phyloP scores from a whole-genome alignment of 306 rosid genomes.

The Crataegus laevigata region DNA sequence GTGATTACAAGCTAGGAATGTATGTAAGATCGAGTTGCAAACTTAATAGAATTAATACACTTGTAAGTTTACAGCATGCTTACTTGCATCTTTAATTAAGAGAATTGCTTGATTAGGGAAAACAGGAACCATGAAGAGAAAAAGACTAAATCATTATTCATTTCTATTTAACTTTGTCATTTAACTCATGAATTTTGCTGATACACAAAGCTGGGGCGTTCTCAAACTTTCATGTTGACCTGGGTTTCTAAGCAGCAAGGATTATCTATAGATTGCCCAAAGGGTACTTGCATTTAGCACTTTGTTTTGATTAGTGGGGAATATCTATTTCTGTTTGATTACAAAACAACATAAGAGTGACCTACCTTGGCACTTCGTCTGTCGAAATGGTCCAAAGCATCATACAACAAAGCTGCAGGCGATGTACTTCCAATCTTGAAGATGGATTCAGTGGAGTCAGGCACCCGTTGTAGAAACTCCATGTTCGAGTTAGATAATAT shows the following conservation, averaged over 20 bases:
- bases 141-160: background rate
- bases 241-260: background rate
- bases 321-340: background rate
- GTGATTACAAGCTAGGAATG: background rate
- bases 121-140: background rate
- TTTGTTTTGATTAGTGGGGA: background rate
- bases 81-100: background rate
- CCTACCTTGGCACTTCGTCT: conserved; percentile 95
- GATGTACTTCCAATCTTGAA: conserved; percentile 94
- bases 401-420: conserved; percentile 88
- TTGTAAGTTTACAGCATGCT: background rate
- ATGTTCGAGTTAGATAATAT: conserved; percentile 75
- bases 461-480: conserved; percentile 93
- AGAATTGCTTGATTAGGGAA: background rate
- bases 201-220: background rate
- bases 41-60: background rate
- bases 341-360: background rate
- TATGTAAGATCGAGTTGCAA: background rate
- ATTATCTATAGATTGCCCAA: background rate
- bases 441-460: conserved; percentile 88
- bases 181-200: background rate
- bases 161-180: background rate
- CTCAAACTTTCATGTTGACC: background rate
- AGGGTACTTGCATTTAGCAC: background rate
- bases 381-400: conserved; percentile 98